Evolutionary conservation across 148 eudicot genomes (phyloP).

Genomic region (Camellia japonica): DNA sequence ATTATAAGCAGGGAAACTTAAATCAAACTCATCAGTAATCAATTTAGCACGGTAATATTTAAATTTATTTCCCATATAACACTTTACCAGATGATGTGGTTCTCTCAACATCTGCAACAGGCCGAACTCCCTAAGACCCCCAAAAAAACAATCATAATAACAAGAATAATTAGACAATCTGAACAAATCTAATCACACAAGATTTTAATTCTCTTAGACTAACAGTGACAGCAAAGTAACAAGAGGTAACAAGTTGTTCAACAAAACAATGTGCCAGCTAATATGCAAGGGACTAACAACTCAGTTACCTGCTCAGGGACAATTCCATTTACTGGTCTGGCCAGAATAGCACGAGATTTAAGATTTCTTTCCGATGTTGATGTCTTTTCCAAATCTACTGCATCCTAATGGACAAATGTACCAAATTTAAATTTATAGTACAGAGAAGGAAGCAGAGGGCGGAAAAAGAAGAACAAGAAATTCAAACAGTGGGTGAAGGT

Average conservation of each 20-base stretch:
- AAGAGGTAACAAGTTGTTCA: background rate
- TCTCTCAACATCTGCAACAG: slow-evolving; percentile 63
- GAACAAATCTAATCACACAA: background rate
- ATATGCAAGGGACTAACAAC: slow-evolving; percentile 1
- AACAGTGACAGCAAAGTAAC: background rate
- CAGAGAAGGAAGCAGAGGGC: background rate
- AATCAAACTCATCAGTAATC: background rate
- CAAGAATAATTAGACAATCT: slow-evolving; percentile 3
- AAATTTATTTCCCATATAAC: background rate
- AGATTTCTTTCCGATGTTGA: slow-evolving; percentile 71
- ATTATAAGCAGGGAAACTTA: background rate
- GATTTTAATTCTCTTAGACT: background rate
- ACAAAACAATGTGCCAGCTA: background rate
- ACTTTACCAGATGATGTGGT: slow-evolving; percentile 64
- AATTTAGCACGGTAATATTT: background rate
- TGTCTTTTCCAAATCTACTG: slow-evolving; percentile 61
- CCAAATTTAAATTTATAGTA: background rate
- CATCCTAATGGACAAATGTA: slow-evolving; percentile 44
- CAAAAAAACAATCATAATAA: slow-evolving; percentile 16
- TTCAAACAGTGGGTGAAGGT: background rate
- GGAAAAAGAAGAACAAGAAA: background rate
- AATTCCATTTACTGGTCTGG: slow-evolving; percentile 66
- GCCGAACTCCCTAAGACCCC: slow-evolving; percentile 48
- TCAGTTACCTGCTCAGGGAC: slow-evolving; percentile 67
- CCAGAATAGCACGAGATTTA: slow-evolving; percentile 72